A percentile compares a stretch with the other conserved stretches of the same genome.
Evolutionary conservation across 2,329 filamentous ascomycete species (phyloP).

Genomic region (Colletotrichum neosansevieriae): DNA sequence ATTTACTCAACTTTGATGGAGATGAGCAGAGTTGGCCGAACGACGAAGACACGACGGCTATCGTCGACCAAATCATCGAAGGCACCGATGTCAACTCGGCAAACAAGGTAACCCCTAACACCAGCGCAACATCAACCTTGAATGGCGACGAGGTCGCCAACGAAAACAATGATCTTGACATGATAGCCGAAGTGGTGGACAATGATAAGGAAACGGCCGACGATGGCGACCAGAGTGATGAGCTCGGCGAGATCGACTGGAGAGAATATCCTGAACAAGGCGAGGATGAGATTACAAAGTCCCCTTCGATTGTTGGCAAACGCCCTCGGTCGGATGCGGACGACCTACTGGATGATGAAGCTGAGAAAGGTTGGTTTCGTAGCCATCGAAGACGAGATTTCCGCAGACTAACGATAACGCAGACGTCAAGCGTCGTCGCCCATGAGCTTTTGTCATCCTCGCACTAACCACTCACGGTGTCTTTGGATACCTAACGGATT

Average conservation of each 20-base stretch:
- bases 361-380: constrained; percentile 42
- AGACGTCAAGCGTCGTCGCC: constrained; percentile 46
- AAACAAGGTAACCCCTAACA: constrained; percentile 40
- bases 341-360: constrained; percentile 41
- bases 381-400: background rate
- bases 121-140: constrained; percentile 50
- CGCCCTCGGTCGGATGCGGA: constrained; percentile 44
- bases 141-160: constrained; percentile 48
- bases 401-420: constrained; percentile 31
- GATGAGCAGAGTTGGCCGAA: constrained; percentile 11
- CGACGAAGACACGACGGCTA: constrained; percentile 16
- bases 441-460: constrained; percentile 32
- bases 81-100: constrained; percentile 14
- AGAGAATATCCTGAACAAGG: constrained; percentile 43
- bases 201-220: background rate
- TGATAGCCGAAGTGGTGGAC: constrained; percentile 39
- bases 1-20: background rate
- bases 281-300: constrained; percentile 33
- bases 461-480: constrained; percentile 33
- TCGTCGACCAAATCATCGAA: constrained; percentile 6
- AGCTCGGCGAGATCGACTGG: constrained; percentile 46
- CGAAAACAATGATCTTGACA: constrained; percentile 49
- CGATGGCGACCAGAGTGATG: constrained; percentile 11
- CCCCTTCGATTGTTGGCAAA: constrained; percentile 40
- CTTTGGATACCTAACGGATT: background rate